Evolutionary conservation across 2,329 filamentous ascomycete genomes (phyloP), one percentile per base, ranked within the genome.

Genomic region (Dactylellina leptospora): DNA sequence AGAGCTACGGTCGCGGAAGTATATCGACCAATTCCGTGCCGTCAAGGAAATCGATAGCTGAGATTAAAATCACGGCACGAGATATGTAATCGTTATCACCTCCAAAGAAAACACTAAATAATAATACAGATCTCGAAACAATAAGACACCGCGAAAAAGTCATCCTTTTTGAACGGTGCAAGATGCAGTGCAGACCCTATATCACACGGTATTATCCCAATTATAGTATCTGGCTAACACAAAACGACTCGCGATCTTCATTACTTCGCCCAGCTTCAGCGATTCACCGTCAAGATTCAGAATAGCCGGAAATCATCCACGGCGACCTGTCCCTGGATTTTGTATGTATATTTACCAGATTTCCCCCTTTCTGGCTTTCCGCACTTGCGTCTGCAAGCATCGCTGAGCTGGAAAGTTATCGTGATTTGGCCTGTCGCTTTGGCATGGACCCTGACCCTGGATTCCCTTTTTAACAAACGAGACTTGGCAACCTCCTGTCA

Each of bases 171-270:
- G 42, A 45, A 58, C 51, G 61, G 61, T n/a, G 44, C 40, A 50
- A 48, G 22, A 22, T 28, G 18, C 18, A 28, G 20, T 50, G 23
- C 33, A 27, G 45, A 36, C 51, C 42, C 61, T 66, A 66, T 66
- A 66, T 22, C 27, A 33, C 16, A 55, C 33, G 51, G 51, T 42
- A n/a, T 45, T 42, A 48, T 53, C 38, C 50, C 40, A 56, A 42
- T 54, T 58, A 58, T 62, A 55, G 42, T 20, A 18, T 11, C 51
- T n/a, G 27, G 28, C 42, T 56, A 61, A 28, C 28, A 42, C 48
- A 25, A 54, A 54, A 61, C 18, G 16, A 53, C 23, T 42, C 27
- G 55, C 6, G 66, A 71, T 71, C 58, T 71, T 62, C 66, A 71
- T 71, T 71, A 40, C 30, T 11, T 42, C 33, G 58, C 42, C 66